These are phyloP conservation scores for Mycosarcoma mackinlayi DNA, from an alignment of 1,284 basidiomycete genomes.

Conservation along the genomic window DNA sequence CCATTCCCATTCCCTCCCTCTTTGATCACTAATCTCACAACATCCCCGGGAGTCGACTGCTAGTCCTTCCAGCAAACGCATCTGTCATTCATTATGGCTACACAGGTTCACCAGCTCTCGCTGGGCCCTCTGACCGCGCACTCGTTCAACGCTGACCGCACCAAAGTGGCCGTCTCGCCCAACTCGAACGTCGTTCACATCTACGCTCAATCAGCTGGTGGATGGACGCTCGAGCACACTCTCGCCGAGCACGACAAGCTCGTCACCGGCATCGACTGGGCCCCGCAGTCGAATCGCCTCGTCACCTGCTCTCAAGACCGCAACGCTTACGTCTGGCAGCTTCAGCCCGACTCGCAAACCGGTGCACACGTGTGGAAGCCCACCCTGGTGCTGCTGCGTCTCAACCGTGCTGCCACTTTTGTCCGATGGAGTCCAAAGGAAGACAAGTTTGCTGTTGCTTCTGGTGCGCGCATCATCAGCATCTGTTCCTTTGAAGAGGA, in stretches of 20 bases:
- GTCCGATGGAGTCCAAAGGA: slow-evolving; percentile 97
- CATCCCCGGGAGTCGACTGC: slow-evolving; percentile 53
- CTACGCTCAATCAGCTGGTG: slow-evolving; percentile 69
- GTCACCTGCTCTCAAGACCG: slow-evolving; percentile 98
- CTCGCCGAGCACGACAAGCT: slow-evolving; percentile 97
- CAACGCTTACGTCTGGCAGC: slow-evolving; percentile 98
- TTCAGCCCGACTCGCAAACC: slow-evolving; percentile 78
- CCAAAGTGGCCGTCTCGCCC: slow-evolving; percentile 88
- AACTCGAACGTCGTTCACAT: slow-evolving; percentile 91
- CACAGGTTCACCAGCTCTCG: slow-evolving; percentile 74
- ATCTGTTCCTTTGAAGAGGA: slow-evolving; percentile 68
- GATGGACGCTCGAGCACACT: slow-evolving; percentile 81
- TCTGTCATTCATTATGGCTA: slow-evolving; percentile 38
- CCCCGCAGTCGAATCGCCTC: slow-evolving; percentile 92
- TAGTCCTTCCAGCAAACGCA: slow-evolving; percentile 47
- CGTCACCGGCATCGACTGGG: slow-evolving; percentile 99
- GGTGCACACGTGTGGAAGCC: slow-evolving; percentile 84
- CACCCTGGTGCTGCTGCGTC: slow-evolving; percentile 91
- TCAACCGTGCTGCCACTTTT: slow-evolving; percentile 94
- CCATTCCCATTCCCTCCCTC: neutral
- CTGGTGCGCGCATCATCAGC: slow-evolving; percentile 76
- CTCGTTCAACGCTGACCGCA: slow-evolving; percentile 89
- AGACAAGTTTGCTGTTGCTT: slow-evolving; percentile 98
- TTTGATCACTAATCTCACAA: neutral
- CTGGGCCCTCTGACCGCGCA: slow-evolving; percentile 88